phyloP scores from a whole-genome alignment of 192 early-diverging fungal genomes.

The Blastocladiella britannica region DNA sequence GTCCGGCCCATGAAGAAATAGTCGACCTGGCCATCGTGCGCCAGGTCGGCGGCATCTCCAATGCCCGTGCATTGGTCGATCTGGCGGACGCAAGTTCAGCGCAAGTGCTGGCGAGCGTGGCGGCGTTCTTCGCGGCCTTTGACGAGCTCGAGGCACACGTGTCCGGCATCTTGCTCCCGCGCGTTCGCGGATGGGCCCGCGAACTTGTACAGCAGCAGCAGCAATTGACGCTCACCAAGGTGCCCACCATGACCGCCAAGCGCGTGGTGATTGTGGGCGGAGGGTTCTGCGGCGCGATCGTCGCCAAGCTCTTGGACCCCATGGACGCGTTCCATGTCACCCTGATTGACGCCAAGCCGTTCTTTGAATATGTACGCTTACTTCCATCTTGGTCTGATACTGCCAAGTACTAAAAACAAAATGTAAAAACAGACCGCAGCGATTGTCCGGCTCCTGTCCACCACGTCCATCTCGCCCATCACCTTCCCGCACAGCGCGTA shows the following conservation, averaged over 20 bases:
- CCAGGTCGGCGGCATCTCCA: too few relatives aligned
- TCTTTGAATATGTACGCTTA: too few relatives aligned
- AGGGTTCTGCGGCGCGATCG: neutral
- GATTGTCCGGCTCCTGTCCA: too few relatives aligned
- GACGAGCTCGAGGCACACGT: neutral
- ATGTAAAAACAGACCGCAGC: too few relatives aligned
- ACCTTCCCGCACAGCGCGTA: too few relatives aligned
- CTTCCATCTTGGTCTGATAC: too few relatives aligned
- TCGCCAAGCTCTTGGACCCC: neutral
- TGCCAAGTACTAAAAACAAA: too few relatives aligned
- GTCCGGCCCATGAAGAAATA: neutral
- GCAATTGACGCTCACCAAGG: too few relatives aligned
- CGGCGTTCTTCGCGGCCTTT: neutral
- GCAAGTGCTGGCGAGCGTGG: neutral
- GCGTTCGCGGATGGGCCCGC: neutral
- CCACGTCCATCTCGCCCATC: too few relatives aligned
- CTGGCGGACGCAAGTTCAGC: neutral
- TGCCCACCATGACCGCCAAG: neutral
- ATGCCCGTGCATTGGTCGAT: neutral
- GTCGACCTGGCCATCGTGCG: neutral
- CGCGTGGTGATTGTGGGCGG: neutral
- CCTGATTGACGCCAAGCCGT: neutral
- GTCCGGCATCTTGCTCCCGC: neutral
- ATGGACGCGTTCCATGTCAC: neutral
- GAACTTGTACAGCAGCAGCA: too few relatives aligned